Conservation (phyloP, 2,329 filamentous ascomycete species). For the Pyricularia pennisetigena region DNA sequence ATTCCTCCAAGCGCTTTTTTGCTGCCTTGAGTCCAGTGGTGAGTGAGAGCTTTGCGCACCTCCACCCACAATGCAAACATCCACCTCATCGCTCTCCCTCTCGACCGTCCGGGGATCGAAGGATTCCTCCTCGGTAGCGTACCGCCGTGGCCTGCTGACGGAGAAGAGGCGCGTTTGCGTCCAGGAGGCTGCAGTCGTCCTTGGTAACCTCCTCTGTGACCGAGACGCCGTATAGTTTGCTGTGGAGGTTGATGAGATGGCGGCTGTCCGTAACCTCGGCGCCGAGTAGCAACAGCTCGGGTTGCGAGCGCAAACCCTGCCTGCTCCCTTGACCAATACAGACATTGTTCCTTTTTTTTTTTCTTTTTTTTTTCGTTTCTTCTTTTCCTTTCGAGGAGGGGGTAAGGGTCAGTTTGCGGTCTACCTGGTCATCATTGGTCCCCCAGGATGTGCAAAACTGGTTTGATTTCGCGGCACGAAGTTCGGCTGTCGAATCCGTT, state of each 20-base stretch:
- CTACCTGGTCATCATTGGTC: neutral
- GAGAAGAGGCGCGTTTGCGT: conserved; percentile 13
- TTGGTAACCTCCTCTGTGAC: neutral
- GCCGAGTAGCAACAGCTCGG: neutral
- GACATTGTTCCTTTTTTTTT: neutral
- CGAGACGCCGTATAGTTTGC: neutral
- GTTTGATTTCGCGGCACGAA: neutral
- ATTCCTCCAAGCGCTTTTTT: neutral
- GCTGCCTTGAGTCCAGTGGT: neutral
- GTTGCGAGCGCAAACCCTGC: neutral
- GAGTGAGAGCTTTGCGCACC: conserved; percentile 34
- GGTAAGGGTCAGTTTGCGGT: neutral
- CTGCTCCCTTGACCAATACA: neutral
- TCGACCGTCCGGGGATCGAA: conserved; percentile 65
- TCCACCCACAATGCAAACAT: conserved; percentile 93
- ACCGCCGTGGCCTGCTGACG: conserved; percentile 14
- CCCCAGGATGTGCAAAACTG: neutral
- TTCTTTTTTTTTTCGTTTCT: no score
- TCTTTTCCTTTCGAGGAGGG: no score
- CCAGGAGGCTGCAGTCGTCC: neutral
- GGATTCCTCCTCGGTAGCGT: conserved; percentile 32
- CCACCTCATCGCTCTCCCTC: conserved; percentile 85
- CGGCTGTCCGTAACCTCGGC: neutral
- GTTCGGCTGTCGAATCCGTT: neutral
- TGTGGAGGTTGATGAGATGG: neutral